A percentile compares a stretch with the other conserved stretches of the same genome.
Evolutionary conservation across 2,329 filamentous ascomycete genomes (phyloP).

Genomic region (Ascosphaera aggregata): DNA sequence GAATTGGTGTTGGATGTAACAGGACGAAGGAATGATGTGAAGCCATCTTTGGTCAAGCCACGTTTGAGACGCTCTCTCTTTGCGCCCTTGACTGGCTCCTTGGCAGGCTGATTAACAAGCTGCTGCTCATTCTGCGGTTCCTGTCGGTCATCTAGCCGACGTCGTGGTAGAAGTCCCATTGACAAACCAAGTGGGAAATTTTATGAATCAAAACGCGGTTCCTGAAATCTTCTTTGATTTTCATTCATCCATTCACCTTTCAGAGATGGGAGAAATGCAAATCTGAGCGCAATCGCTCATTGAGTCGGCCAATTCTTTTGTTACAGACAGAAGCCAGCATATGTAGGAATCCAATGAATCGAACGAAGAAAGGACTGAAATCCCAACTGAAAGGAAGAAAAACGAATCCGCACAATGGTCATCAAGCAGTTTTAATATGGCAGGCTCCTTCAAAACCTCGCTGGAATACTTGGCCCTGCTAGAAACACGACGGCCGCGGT

Average conservation of each 20-base stretch:
- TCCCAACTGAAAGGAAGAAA: not conserved
- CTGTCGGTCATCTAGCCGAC: slow-evolving; percentile 1
- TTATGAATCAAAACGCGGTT: not conserved
- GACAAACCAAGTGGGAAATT: not conserved
- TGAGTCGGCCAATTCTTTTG: not conserved
- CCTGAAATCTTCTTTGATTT: not conserved
- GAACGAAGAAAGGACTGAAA: not conserved
- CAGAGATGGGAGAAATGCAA: not conserved
- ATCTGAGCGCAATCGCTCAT: not conserved
- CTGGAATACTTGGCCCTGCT: not conserved
- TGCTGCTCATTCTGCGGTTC: not conserved
- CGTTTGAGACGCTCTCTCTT: slow-evolving; percentile 1
- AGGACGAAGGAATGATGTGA: not conserved
- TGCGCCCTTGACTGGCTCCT: not conserved
- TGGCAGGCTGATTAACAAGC: not conserved
- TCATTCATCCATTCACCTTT: not conserved
- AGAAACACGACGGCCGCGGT: slow-evolving; percentile 1
- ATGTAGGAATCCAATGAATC: not conserved
- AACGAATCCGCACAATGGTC: not conserved
- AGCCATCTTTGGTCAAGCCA: slow-evolving; percentile 1
- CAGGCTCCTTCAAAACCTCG: not conserved
- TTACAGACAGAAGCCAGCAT: not conserved
- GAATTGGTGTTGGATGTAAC: not conserved
- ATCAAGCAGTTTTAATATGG: not conserved
- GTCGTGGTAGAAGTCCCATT: not conserved